Base-by-base conservation (phyloP, 257 asterid species). In the Solanum neorickii region DNA sequence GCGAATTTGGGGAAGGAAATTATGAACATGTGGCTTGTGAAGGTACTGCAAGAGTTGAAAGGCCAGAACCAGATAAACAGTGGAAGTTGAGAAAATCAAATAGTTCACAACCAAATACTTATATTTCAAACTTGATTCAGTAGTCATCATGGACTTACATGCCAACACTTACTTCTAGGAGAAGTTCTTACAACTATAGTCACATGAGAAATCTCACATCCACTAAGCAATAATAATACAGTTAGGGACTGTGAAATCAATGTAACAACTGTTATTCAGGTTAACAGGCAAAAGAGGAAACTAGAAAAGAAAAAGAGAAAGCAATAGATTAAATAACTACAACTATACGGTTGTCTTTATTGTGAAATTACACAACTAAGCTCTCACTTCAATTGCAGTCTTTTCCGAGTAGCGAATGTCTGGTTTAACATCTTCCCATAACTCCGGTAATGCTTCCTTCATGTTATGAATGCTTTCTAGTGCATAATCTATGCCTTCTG, bases 381-480 rank as follows among this genome's bases (percentile, higher is more conserved):
- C 96, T 91, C 92, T 87, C 31, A 96, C 98, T 73, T 93, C 98
- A 42, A 94, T 90, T 47, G 97, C 92, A 73, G 90, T 44, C 88
- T 93, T 87, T 39, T 80, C 92, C 21, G 96, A 86, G 86, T 90
- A 92, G 44, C 39, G 59, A 87, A 89, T 91, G 18, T 91, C 95
- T 1, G 91, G 83, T 86, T 90, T 90, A 23, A 85, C 85, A 8
- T 91, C 95, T 84, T 94, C 98, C 98, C 99, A 95, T 86, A 96
- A 92, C 93, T 93, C 98, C 0, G 98, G 98, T 89, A 96, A 88
- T 41, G 98, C 98, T 89, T 94, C 99, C 94, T 89, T 91, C 86
- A 95, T 92, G 82, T 96, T 96, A 89, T 96, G 99, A 88, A 96
- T 94, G 92, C 98, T 95, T 91, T 94, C 96, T 76, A 95, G 91